Evolutionary conservation across 2,329 filamentous ascomycete species (phyloP), one percentile per base, ranked within the genome.

Genomic region (Cordyceps pruinosa): DNA sequence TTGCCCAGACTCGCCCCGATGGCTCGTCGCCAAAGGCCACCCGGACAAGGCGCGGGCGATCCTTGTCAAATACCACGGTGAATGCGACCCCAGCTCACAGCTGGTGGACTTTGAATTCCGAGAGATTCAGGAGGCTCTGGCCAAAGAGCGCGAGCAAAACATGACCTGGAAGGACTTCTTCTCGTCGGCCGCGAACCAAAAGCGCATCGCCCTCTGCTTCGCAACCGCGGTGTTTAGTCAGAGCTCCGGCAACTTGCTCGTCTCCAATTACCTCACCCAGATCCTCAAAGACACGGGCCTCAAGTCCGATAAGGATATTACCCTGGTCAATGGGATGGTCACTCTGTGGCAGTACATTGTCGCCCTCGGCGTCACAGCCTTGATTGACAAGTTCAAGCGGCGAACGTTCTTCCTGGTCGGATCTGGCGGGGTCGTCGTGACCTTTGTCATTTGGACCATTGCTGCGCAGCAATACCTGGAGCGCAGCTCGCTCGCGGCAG

Each of bases 1-100:
- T 51, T 73, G 83, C 5, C 83, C 83, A 0, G 84, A 87, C 60
- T 82, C 77, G 0, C 84, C 84, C 1, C 75, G 84, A 37, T 86
- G 77, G 76, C 67, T 84, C 28, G 73, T 84, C 44, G 74, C 76
- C 35, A 74, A 80, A 59, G 79, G 80, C 32, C 72, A 73, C 23
- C 59, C 66, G 1, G 75, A 80, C 5, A 72, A 83, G 62, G 82
- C 82, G 0, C 74, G 71, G 17, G 68, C 69, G 0, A 77, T 82
- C 26, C 64, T 85, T 0, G 70, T 75, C 62, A 79, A 79, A 56
- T 80, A 79, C 41, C 78, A 82, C 54, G 77, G 75, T 25, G 77
- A 80, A 58, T 70, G 73, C 30, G 71, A 80, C 46, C 61, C 67
- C 0, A 66, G 74, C 2, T 74, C 71, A 1, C 71, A 74, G 50